Evolutionary conservation across 192 early-diverging fungal genomes (phyloP).

Genomic region (Spinellus fusiger): DNA sequence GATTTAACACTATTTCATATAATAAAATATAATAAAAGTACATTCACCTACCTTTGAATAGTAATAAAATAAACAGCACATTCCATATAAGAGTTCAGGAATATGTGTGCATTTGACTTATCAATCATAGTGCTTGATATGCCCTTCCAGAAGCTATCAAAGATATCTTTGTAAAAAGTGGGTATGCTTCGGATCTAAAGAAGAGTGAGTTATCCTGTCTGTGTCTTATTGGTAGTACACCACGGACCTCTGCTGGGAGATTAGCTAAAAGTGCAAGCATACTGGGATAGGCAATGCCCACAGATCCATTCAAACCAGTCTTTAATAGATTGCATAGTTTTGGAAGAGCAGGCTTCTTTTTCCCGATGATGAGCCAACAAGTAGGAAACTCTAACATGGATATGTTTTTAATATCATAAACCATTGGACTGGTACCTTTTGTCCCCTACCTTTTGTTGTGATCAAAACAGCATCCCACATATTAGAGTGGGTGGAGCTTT

Average conservation of each 20-base stretch:
- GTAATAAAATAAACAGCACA: constrained; percentile 54
- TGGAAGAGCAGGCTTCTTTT: constrained; percentile 55
- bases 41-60: constrained; percentile 30
- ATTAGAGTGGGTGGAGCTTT: constrained; percentile 61
- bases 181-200: constrained; percentile 13
- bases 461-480: constrained; percentile 87
- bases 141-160: constrained; percentile 57
- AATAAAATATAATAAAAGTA: too few species aligned
- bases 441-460: constrained; percentile 51
- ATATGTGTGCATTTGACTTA: constrained; percentile 34
- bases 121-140: constrained; percentile 43
- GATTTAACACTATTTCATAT: not conserved
- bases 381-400: constrained; percentile 46
- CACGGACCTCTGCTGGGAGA: constrained; percentile 46
- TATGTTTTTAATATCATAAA: not conserved
- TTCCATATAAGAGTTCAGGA: constrained; percentile 60
- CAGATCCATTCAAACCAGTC: constrained; percentile 58
- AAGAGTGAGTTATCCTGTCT: too few species aligned
- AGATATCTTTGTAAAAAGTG: constrained; percentile 53
- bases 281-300: constrained; percentile 64
- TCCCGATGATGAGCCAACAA: constrained; percentile 47
- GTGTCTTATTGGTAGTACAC: too few species aligned
- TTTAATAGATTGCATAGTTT: constrained; percentile 68
- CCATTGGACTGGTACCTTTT: not conserved
- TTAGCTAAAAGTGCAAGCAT: constrained; percentile 67